Base-by-base conservation (phyloP, 2,329 filamentous ascomycete genomes). In the Tolypocladium guangdongense region DNA sequence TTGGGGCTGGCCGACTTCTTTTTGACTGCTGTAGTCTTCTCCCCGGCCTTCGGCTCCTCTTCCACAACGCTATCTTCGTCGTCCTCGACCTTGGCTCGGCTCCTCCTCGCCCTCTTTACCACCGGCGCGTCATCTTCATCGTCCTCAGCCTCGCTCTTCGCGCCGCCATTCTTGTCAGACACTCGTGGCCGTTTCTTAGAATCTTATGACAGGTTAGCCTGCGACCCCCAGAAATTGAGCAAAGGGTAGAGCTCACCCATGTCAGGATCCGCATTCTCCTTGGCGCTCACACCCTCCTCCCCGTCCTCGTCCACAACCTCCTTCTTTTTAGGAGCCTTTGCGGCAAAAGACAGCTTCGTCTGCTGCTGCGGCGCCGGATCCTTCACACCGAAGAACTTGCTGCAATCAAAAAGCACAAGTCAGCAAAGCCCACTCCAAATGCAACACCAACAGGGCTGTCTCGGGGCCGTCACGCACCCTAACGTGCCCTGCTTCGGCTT, bases 361-460 rank as follows among this genome's bases (percentile, higher is more conserved):
- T 96, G 90, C 66, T 90, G 86, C 38, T 79, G 77, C 14, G 82
- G 80, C 20, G 79, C 58, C 6, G 59, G 73, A 0, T 78, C 69
- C 60, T 78, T 80, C 6, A 77, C 68, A 50, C 82, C 84, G 66
- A 96, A 95, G 73, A 96, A 96, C 67, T 92, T 93, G 57, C 92
- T 97, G 24, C 33, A 7, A 39, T 53, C 3, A 52, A 12, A 2
- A 20, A 53, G 20, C 12, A 38, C 20, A 8, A 10, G 49, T 55
- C 46, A 52, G 54, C 55, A 50, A 53, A 52, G 11, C 20, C 36
- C 14, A 48, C 39, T 43, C 37, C 41, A 48, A 18, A 50, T 49
- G 37, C 38, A 22, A 47, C 27, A 33, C 20, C 38, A 38, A 16
- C 12, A n/a, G 32, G 32, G n/a, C 22, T 45, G 24, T 12, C 38